Evolutionary conservation across 371 early-diverging fungal genomes (phyloP).

Genomic region (Globomyces sp.): DNA sequence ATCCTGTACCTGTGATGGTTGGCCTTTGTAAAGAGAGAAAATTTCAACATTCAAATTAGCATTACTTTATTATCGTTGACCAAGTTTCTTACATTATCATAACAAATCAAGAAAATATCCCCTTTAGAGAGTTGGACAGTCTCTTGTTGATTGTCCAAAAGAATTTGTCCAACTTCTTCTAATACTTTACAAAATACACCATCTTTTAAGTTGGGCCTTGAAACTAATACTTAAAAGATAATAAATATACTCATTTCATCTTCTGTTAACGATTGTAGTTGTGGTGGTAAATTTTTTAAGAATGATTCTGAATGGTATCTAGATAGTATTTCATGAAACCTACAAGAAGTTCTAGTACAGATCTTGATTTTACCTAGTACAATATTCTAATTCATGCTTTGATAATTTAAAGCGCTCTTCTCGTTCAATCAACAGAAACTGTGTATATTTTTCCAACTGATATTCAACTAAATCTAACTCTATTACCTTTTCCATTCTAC

Average conservation of each 20-base stretch:
- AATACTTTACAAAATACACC: constrained; percentile 7
- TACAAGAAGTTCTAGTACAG: background rate
- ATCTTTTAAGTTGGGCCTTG: constrained; percentile 7
- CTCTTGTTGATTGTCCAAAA: background rate
- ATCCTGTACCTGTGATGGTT: too few species aligned
- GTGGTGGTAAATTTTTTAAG: constrained; percentile 1
- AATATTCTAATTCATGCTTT: constrained; percentile 6
- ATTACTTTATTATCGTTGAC: constrained; percentile 6
- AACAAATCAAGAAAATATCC: constrained; percentile 16
- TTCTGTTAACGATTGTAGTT: constrained; percentile 10
- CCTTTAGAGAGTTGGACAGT: constrained; percentile 7
- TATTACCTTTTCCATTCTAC: constrained; percentile 61
- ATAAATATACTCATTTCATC: constrained; percentile 9
- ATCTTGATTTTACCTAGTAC: background rate
- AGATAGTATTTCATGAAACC: constrained; percentile 10
- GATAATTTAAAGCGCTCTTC: constrained; percentile 11
- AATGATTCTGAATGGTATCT: constrained; percentile 6
- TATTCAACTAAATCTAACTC: background rate
- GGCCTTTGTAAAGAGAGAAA: too few species aligned
- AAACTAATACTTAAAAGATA: background rate
- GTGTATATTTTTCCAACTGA: constrained; percentile 10
- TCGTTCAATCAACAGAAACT: background rate
- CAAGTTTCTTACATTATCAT: background rate
- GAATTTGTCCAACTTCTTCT: constrained; percentile 10
- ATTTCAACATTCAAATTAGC: constrained; percentile 7